Percentiles rank a stretch among this genome's conserved stretches.
These are phyloP conservation scores for Elasticomyces elasticus DNA, from an alignment of 495 filamentous ascomycete genomes.

Conservation along the genomic window DNA sequence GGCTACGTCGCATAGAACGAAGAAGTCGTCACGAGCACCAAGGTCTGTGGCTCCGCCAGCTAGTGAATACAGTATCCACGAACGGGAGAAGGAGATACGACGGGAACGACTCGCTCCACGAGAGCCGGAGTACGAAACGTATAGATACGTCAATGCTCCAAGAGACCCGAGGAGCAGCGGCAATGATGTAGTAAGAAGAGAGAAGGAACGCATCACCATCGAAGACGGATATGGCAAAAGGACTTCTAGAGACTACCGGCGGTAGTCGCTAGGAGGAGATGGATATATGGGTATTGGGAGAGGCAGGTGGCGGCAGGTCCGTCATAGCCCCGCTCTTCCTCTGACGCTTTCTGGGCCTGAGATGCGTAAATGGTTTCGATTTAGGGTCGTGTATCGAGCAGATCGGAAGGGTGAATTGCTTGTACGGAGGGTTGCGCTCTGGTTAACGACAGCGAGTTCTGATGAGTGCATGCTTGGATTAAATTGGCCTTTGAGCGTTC, in stretches of 20 bases:
- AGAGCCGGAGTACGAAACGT: slow-evolving; percentile 26
- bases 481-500: too few relatives aligned
- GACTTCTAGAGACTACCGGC: slow-evolving; percentile 23
- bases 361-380: too few relatives aligned
- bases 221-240: slow-evolving; percentile 24
- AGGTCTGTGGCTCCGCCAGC: neutral
- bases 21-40: slow-evolving; percentile 10
- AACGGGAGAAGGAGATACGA: slow-evolving; percentile 24
- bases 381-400: too few relatives aligned
- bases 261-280: slow-evolving; percentile 1
- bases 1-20: slow-evolving; percentile 9
- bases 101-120: slow-evolving; percentile 21
- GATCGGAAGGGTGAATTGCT: too few relatives aligned
- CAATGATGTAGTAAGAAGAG: slow-evolving; percentile 17
- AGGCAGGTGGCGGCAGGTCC: too few relatives aligned
- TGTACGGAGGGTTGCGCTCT: too few relatives aligned
- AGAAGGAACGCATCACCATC: slow-evolving; percentile 20
- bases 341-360: too few relatives aligned
- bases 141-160: slow-evolving; percentile 31
- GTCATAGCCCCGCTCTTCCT: too few relatives aligned
- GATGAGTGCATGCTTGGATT: too few relatives aligned
- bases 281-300: neutral
- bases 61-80: slow-evolving; percentile 24
- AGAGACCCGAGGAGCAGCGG: slow-evolving; percentile 18
- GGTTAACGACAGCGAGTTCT: too few relatives aligned